Evolutionary conservation across 768 basidiomycete species (phyloP).

Genomic region (Rhodotorula kratochvilovae): DNA sequence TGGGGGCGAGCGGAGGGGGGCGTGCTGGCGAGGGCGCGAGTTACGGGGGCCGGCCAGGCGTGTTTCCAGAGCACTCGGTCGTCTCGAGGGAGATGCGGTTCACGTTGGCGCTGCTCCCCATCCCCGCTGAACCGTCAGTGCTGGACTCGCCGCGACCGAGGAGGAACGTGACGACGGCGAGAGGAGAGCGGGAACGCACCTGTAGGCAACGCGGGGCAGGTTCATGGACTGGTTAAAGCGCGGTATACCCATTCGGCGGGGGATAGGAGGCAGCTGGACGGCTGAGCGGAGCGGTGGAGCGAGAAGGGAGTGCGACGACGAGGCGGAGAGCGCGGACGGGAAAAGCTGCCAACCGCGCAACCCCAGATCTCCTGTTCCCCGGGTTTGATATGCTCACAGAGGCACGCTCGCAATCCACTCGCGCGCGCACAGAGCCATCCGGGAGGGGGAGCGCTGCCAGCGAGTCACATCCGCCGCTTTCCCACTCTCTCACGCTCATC

Average conservation of each 20-base stretch:
- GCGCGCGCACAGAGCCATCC: too few species aligned
- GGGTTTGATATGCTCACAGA: too few species aligned
- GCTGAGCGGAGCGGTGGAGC: not conserved
- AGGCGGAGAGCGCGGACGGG: not conserved
- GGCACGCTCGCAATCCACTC: too few species aligned
- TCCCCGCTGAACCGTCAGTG: too few species aligned
- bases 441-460: too few species aligned
- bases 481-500: too few species aligned
- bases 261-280: not conserved
- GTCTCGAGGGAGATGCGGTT: slow-evolving; percentile 6
- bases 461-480: too few species aligned
- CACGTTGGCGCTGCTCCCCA: slow-evolving; percentile 3
- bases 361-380: too few species aligned
- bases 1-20: not conserved
- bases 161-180: not conserved
- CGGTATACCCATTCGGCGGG: slow-evolving; percentile 6
- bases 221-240: not conserved
- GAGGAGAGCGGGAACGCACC: not conserved
- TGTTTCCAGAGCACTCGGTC: not conserved
- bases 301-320: not conserved
- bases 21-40: not conserved
- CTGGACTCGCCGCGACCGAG: not conserved
- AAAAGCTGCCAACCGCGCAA: too few species aligned
- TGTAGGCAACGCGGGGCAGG: not conserved
- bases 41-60: slow-evolving; percentile 23